Evolutionary conservation across 108 stramenopile species (phyloP), one percentile per base, ranked within the genome.

Genomic region (Aurantiochytrium sp.): DNA sequence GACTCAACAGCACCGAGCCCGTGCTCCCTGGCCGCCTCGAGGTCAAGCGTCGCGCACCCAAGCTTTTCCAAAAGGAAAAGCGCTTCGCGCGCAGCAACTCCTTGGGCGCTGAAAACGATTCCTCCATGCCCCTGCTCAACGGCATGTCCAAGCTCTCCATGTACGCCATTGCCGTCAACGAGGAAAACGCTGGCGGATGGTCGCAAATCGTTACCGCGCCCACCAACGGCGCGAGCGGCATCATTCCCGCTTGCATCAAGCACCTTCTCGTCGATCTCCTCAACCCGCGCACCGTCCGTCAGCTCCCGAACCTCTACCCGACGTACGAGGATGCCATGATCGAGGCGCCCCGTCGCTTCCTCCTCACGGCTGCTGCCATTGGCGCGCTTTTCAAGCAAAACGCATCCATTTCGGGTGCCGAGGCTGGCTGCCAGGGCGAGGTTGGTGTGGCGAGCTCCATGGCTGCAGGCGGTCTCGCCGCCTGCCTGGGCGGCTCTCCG

Each of bases 41-140:
- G n/a, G 76, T 83, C 45, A 83, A 83, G 51, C 76, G 76, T 45
- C 76, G 76, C 51, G 76, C 76, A 14, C 76, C 76, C 45, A 53
- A 83, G 76, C 76, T 83, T 45, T 83, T 45, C 23, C 49, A 47
- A 23, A 83, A 83, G 23, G 76, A 83, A 23, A 83, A 83, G 51
- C 76, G 51, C 51, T 83, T 83, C 49, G 76, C 76, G 8, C 76
- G 76, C 76, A 83, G 76, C 76, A 83, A 83, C 76, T 83, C 76
- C 18, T 0, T 83, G 19, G 43, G 14, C 23, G 12, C 76, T 6
- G 25, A 6, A n/a, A 45, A 83, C 25, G 49, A 83, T 18, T 53
- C 76, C 2, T 83, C 12, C 76, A 21, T 83, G 49, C 76, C 76
- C 12, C 51, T 83, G 76, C 76, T 83, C 45, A 83, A 83, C 4